A percentile compares a stretch with the other conserved stretches of the same genome.
Conservation (phyloP, 78 protist genomes). For the Dictyostelium intermedium region DNA sequence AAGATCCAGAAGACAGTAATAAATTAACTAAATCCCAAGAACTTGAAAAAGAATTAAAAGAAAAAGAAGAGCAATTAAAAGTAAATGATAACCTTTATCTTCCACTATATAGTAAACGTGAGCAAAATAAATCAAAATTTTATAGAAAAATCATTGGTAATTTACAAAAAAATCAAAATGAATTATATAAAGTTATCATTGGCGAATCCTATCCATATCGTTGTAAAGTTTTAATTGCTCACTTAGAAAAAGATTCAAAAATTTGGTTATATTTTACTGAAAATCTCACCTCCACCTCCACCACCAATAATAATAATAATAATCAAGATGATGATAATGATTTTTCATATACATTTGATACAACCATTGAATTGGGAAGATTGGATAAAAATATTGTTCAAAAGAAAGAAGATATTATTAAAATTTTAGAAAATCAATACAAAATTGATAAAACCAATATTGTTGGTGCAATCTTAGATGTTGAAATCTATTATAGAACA, state of each 20-base stretch:
- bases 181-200: not conserved
- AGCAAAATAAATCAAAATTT: not conserved
- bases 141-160: not conserved
- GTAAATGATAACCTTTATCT: not conserved
- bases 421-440: not conserved
- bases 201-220: slow-evolving; percentile 23
- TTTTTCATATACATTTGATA: not conserved
- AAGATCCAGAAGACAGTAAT: not conserved
- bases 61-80: not conserved
- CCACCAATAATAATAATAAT: not conserved
- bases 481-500: not conserved
- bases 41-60: not conserved
- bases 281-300: too few species aligned
- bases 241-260: not conserved
- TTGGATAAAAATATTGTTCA: not conserved
- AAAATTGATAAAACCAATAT: not conserved
- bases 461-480: not conserved
- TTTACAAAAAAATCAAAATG: not conserved
- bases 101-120: not conserved
- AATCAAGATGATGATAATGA: not conserved
- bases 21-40: not conserved
- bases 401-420: not conserved
- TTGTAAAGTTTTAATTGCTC: not conserved
- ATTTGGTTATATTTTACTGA: not conserved
- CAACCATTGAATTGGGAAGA: not conserved